These are phyloP conservation scores for Wickerhamiella sergipiensis DNA, from an alignment of 805 yeast genomes.

Conservation along the genomic window DNA sequence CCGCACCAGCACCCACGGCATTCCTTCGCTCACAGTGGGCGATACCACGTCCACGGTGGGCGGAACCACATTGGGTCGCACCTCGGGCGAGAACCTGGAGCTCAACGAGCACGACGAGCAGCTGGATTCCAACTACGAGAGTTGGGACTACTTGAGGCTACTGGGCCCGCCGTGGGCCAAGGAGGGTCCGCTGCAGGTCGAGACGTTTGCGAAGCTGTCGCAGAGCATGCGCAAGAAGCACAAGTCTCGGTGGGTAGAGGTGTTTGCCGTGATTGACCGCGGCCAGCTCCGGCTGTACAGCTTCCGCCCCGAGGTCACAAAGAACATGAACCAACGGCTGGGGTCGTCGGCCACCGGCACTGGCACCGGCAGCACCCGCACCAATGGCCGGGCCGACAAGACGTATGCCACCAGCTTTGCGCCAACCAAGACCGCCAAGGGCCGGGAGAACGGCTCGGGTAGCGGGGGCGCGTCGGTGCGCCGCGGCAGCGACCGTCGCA, in stretches of 20 bases:
- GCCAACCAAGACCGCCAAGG: neutral
- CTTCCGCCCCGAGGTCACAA: conserved; percentile 24
- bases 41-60: conserved; percentile 1
- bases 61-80: conserved; percentile 3
- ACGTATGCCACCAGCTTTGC: neutral
- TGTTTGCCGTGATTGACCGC: conserved; percentile 53
- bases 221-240: conserved; percentile 10
- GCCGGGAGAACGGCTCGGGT: neutral
- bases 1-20: neutral
- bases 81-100: neutral
- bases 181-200: conserved; percentile 43
- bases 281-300: conserved; percentile 50
- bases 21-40: neutral
- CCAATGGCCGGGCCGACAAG: neutral
- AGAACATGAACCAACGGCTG: neutral
- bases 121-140: conserved; percentile 19
- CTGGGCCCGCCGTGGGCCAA: conserved; percentile 69
- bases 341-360: conserved; percentile 8
- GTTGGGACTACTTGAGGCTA: conserved; percentile 37
- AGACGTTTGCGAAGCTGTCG: conserved; percentile 16
- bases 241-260: conserved; percentile 31
- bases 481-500: neutral
- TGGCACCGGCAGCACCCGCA: conserved; percentile 17
- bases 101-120: conserved; percentile 9
- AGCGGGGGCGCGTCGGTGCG: neutral